These are phyloP conservation scores for Talaromyces liani DNA, from an alignment of 495 filamentous ascomycete genomes.

Conservation along the genomic window DNA sequence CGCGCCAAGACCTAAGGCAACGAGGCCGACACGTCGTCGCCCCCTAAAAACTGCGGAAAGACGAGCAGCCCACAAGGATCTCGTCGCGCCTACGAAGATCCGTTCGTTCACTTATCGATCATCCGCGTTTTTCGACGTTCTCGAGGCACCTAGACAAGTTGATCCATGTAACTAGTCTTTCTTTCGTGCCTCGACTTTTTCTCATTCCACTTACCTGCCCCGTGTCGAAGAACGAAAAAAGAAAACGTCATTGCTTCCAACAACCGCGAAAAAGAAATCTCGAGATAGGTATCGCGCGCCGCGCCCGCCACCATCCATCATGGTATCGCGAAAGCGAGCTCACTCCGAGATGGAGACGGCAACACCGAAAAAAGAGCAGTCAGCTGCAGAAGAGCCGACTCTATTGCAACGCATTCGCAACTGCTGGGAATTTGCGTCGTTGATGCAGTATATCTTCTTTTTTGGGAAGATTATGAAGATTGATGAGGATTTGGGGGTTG, in stretches of 20 bases:
- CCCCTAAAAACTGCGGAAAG: background rate
- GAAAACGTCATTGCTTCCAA: background rate
- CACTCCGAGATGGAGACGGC: slow-evolving; percentile 55
- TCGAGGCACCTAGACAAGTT: background rate
- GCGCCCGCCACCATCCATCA: slow-evolving; percentile 27
- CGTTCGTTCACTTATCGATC: background rate
- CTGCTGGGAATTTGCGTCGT: slow-evolving; percentile 91
- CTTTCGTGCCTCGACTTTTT: background rate
- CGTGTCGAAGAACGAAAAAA: background rate
- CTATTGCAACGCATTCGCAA: slow-evolving; percentile 67
- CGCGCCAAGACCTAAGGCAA: background rate
- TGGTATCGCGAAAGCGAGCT: slow-evolving; percentile 62
- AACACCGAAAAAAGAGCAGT: slow-evolving; percentile 25
- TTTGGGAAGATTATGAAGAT: slow-evolving; percentile 87
- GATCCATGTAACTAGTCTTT: background rate
- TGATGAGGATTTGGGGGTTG: slow-evolving; percentile 76
- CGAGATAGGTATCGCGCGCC: background rate
- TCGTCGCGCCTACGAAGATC: slow-evolving; percentile 2
- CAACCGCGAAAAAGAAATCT: background rate
- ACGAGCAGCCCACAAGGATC: slow-evolving; percentile 1
- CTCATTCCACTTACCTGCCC: background rate
- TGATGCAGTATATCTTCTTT: slow-evolving; percentile 85
- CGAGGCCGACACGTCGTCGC: background rate
- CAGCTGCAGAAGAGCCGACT: slow-evolving; percentile 37
- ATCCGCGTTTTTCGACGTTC: background rate